Evolutionary conservation across 2,329 filamentous ascomycete genomes (phyloP).

Genomic region (Pseudogymnoascus sp.): DNA sequence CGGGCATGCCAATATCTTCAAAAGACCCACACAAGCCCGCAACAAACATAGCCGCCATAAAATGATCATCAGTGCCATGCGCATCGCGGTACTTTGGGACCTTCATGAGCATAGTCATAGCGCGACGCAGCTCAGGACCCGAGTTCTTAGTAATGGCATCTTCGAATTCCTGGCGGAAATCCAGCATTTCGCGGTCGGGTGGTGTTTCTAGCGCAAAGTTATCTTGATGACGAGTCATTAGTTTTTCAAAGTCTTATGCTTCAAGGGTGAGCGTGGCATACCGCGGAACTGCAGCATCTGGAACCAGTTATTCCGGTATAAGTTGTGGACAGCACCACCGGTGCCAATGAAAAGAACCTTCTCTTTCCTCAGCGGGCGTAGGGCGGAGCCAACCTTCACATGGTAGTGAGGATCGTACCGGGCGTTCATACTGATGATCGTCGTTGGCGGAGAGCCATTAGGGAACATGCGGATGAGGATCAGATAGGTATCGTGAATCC

Average conservation of each 20-base stretch:
- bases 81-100: slow-evolving; percentile 57
- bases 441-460: slow-evolving; percentile 53
- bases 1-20: slow-evolving; percentile 36
- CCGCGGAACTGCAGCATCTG: slow-evolving; percentile 43
- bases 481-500: slow-evolving; percentile 65
- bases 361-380: slow-evolving; percentile 45
- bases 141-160: slow-evolving; percentile 47
- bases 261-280: slow-evolving; percentile 31
- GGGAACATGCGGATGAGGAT: slow-evolving; percentile 65
- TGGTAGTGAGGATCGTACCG: slow-evolving; percentile 49
- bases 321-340: slow-evolving; percentile 60
- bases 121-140: slow-evolving; percentile 45
- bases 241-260: neutral
- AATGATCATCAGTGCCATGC: slow-evolving; percentile 63
- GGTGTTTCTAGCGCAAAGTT: slow-evolving; percentile 53
- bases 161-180: slow-evolving; percentile 57
- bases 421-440: slow-evolving; percentile 46
- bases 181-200: slow-evolving; percentile 51
- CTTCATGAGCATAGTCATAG: slow-evolving; percentile 57
- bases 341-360: slow-evolving; percentile 48
- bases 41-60: slow-evolving; percentile 57
- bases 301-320: slow-evolving; percentile 58
- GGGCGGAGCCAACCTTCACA: slow-evolving; percentile 46
- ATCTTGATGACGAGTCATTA: slow-evolving; percentile 29
- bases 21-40: slow-evolving; percentile 45